Evolutionary conservation across 2,329 filamentous ascomycete genomes (phyloP).

Genomic region (Bipolaris oryzae): DNA sequence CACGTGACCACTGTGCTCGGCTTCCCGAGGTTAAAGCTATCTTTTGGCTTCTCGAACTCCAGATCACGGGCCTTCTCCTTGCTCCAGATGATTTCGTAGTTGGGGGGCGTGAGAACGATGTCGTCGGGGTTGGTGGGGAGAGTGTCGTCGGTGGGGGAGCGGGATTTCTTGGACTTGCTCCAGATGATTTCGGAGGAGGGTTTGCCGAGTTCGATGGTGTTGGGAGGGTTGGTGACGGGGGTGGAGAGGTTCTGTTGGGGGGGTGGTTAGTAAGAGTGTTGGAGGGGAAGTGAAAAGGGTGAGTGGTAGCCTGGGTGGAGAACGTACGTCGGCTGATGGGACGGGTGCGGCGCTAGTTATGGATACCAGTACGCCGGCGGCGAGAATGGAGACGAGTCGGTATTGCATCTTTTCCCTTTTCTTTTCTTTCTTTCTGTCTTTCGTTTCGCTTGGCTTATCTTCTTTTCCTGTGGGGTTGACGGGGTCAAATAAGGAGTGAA

Average conservation of each 20-base stretch:
- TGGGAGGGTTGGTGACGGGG: conserved; percentile 7
- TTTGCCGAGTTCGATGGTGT: conserved; percentile 24
- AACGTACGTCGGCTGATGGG: conserved; percentile 29
- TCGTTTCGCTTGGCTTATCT: background rate
- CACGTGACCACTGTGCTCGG: conserved; percentile 22
- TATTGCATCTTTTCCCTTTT: conserved; percentile 30
- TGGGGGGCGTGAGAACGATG: conserved; percentile 10
- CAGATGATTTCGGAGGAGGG: conserved; percentile 22
- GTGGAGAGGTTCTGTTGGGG: background rate
- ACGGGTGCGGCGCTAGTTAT: conserved; percentile 33
- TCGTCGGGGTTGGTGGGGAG: conserved; percentile 5
- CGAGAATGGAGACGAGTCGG: conserved; percentile 34
- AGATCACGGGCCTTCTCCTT: conserved; percentile 15
- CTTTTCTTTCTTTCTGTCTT: background rate
- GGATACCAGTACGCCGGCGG: conserved; percentile 30
- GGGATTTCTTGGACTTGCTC: conserved; percentile 8
- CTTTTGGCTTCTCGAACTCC: conserved; percentile 4
- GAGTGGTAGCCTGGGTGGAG: too few relatives aligned
- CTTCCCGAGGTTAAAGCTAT: conserved; percentile 11
- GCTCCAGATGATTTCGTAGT: conserved; percentile 7
- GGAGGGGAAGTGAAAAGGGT: too few relatives aligned
- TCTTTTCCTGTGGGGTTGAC: background rate
- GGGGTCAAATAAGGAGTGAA: background rate
- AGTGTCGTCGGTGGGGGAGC: background rate
- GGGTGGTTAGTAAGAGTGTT: too few relatives aligned